These are phyloP conservation scores for Vitis cinerea DNA, from an alignment of 164 flowering plant species.

Conservation along the genomic window DNA sequence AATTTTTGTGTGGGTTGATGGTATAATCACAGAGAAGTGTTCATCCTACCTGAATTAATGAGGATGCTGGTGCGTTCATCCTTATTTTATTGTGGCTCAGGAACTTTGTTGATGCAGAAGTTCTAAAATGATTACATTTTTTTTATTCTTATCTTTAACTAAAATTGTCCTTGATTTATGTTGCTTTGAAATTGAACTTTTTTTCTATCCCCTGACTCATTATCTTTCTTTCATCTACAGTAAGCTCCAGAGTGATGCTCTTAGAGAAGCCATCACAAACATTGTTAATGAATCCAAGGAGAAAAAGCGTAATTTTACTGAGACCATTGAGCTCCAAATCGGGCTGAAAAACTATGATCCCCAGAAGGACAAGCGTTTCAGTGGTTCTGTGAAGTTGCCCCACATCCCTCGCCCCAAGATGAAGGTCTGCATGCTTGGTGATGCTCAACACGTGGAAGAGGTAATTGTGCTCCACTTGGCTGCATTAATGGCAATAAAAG, in stretches of 20 bases:
- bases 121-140: too few species aligned
- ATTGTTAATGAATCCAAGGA: slow-evolving; percentile 40
- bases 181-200: not conserved
- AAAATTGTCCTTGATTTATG: too few species aligned
- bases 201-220: not conserved
- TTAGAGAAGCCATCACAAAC: slow-evolving; percentile 58
- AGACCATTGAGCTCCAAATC: slow-evolving; percentile 80
- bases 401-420: slow-evolving; percentile 56
- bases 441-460: slow-evolving; percentile 78
- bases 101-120: too few species aligned
- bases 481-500: not conserved
- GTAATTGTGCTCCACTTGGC: slow-evolving; percentile 20
- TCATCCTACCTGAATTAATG: too few species aligned
- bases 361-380: slow-evolving; percentile 85
- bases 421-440: slow-evolving; percentile 61
- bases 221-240: slow-evolving; percentile 25
- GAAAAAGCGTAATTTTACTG: slow-evolving; percentile 57
- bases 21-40: too few species aligned
- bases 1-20: too few species aligned
- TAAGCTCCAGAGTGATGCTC: slow-evolving; percentile 69
- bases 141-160: too few species aligned
- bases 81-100: too few species aligned
- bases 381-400: slow-evolving; percentile 65
- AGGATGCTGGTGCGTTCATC: too few species aligned
- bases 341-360: slow-evolving; percentile 81